phyloP scores from a whole-genome alignment of 2,329 filamentous ascomycete species.

The Scedosporium aurantiacum region DNA sequence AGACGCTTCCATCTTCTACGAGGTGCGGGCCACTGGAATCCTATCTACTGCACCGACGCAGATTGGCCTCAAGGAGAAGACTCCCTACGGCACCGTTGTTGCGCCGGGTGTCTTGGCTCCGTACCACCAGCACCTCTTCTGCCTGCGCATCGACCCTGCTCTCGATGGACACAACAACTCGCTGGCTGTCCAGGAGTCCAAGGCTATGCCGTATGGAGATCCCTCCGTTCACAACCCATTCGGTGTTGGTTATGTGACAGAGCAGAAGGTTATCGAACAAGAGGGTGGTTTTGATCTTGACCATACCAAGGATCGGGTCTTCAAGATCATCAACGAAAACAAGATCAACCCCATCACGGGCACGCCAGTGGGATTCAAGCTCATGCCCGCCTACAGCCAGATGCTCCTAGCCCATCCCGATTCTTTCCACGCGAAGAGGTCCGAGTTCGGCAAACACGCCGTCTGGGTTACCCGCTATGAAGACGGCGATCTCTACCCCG shows the following conservation, averaged over 20 bases:
- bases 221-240: slow-evolving; percentile 39
- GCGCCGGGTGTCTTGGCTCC: slow-evolving; percentile 50
- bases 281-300: slow-evolving; percentile 39
- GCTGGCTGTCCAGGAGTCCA: slow-evolving; percentile 27
- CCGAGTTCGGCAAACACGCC: slow-evolving; percentile 31
- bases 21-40: slow-evolving; percentile 31
- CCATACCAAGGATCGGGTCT: slow-evolving; percentile 33
- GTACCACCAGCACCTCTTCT: slow-evolving; percentile 60
- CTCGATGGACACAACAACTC: slow-evolving; percentile 50
- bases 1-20: slow-evolving; percentile 29
- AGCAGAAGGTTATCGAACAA: slow-evolving; percentile 28
- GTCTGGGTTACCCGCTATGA: slow-evolving; percentile 34
- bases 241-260: slow-evolving; percentile 33
- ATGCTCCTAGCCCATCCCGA: slow-evolving; percentile 25
- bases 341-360: slow-evolving; percentile 29
- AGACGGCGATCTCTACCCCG: slow-evolving; percentile 31
- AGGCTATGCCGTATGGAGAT: slow-evolving; percentile 28
- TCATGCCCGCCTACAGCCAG: slow-evolving; percentile 34
- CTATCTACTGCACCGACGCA: slow-evolving; percentile 25
- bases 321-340: slow-evolving; percentile 37
- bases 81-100: slow-evolving; percentile 52
- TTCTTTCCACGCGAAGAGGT: slow-evolving; percentile 27
- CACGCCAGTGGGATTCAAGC: slow-evolving; percentile 34
- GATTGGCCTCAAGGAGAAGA: slow-evolving; percentile 40
- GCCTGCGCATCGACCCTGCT: slow-evolving; percentile 52